Evolutionary conservation across 768 basidiomycete genomes (phyloP).

Genomic region (Boletus speciosus): DNA sequence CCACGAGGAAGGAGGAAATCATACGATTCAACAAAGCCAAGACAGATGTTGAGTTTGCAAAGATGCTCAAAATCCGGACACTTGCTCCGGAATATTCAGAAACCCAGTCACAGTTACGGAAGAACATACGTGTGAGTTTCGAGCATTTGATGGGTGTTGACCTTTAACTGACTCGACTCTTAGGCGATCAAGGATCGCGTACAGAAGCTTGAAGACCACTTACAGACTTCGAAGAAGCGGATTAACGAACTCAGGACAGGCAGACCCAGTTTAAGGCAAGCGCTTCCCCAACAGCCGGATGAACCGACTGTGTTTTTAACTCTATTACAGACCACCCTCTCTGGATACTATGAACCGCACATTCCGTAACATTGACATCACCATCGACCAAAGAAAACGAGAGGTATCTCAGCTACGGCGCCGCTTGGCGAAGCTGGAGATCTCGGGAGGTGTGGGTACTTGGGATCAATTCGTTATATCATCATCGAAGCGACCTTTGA

Average conservation of each 20-base stretch:
- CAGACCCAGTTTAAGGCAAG: slow-evolving; percentile 60
- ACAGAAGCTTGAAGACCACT: slow-evolving; percentile 73
- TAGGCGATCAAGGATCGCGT: slow-evolving; percentile 71
- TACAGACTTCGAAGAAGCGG: slow-evolving; percentile 67
- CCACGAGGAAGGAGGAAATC: slow-evolving; percentile 81
- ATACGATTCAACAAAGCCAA: slow-evolving; percentile 74
- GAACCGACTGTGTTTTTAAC: not conserved
- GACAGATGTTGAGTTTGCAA: slow-evolving; percentile 74
- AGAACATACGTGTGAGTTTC: slow-evolving; percentile 60
- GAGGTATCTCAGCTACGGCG: slow-evolving; percentile 50
- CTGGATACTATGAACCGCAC: slow-evolving; percentile 81
- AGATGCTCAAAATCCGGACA: slow-evolving; percentile 68
- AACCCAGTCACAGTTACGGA: slow-evolving; percentile 72
- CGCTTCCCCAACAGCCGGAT: slow-evolving; percentile 1
- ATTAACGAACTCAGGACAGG: slow-evolving; percentile 59
- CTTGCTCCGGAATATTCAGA: slow-evolving; percentile 88
- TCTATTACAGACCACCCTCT: slow-evolving; percentile 62
- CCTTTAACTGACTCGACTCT: slow-evolving; percentile 5
- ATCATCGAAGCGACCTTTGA: slow-evolving; percentile 37
- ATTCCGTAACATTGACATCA: slow-evolving; percentile 78
- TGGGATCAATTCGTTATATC: slow-evolving; percentile 44
- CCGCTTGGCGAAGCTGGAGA: slow-evolving; percentile 51
- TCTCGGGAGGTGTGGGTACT: slow-evolving; percentile 25
- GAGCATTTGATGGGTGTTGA: not conserved
- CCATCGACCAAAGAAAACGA: slow-evolving; percentile 57